Base-by-base conservation (phyloP, 1,139 yeast species). In the Candida tunisiensis region DNA sequence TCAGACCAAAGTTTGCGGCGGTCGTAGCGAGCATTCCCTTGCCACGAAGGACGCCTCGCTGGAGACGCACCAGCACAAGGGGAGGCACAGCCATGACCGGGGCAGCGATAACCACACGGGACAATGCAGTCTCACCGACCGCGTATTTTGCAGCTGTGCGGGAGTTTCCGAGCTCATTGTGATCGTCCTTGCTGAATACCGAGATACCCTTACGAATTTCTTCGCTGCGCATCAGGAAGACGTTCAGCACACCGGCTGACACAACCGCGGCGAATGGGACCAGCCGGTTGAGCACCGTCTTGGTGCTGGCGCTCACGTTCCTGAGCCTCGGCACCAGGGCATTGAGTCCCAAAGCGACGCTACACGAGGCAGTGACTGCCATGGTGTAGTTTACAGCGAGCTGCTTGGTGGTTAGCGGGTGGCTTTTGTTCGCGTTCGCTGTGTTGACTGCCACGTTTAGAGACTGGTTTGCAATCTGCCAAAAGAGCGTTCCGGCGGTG, bases 191-290 rank as follows among this genome's bases (percentile, higher is more conserved):
- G 25, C 92, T 93, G 42, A 60, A 80, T 4, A 88, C 95, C 8
- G 69, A 49, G 30, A 69, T 69, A 37, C 98, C 98, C 48, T 77
- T 77, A 41, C 70, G 71, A 47, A 88, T 73, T 55, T 88, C 98
- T 53, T 83, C 92, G 34, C 91, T 71, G 55, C 98, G 72, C 98
- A 88, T 88, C 38, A 91, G 63, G 45, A 80, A 80, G 16, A 88
- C 95, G 42, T 88, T 88, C 23, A 83, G 92, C 21, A 85, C 62
- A 47, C 96, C 96, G 1, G 98, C 98, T 26, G 91, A 73, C 1
- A 85, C 95, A 21, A 88, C 98, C 3, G 98, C 98, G 2, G 96
- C 96, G 55, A 88, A 88, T 5, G 98, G 98, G 5, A 88, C 93
- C 34, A 88, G 62, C 40, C 98, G 70, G 22, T 85, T 74, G 35